These are phyloP conservation scores for Pugionium cornutum DNA, from an alignment of 345 rosid species.

Conservation along the genomic window DNA sequence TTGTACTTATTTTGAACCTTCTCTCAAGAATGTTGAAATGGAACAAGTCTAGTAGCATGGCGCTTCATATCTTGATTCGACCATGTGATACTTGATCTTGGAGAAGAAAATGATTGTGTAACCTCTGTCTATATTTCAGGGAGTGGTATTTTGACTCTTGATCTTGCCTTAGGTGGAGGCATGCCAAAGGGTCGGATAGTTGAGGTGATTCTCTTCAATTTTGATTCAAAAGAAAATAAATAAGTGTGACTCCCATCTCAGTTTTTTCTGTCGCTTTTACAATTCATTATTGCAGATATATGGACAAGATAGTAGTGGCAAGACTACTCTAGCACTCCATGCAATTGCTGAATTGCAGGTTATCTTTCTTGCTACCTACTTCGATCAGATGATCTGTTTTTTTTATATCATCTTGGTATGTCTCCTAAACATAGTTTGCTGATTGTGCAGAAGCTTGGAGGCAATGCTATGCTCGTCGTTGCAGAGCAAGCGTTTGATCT, in stretches of 20 bases:
- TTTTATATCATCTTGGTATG: slow-evolving; percentile 16
- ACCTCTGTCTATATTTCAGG: slow-evolving; percentile 44
- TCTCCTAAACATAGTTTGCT: slow-evolving; percentile 26
- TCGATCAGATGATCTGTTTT: slow-evolving; percentile 10
- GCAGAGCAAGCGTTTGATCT: slow-evolving; percentile 99
- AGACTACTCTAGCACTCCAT: slow-evolving; percentile 95
- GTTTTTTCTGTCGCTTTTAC: neutral
- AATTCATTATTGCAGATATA: slow-evolving; percentile 54
- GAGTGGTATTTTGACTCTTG: slow-evolving; percentile 92
- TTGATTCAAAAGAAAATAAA: neutral
- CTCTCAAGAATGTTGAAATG: neutral
- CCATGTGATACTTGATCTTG: neutral
- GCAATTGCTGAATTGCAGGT: slow-evolving; percentile 99
- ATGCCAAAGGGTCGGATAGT: slow-evolving; percentile 93
- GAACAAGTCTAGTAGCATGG: neutral
- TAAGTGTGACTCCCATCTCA: neutral
- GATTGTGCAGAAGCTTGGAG: slow-evolving; percentile 77
- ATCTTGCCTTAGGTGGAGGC: slow-evolving; percentile 97
- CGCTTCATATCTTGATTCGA: slow-evolving; percentile 3
- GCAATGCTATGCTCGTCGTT: slow-evolving; percentile 98
- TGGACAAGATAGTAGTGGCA: slow-evolving; percentile 98
- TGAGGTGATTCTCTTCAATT: slow-evolving; percentile 49
- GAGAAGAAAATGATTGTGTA: neutral
- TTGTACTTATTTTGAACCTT: neutral
- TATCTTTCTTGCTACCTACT: slow-evolving; percentile 20